These are phyloP conservation scores for Scytalidium lignicola DNA, from an alignment of 2,329 filamentous ascomycete species.

Conservation along the genomic window DNA sequence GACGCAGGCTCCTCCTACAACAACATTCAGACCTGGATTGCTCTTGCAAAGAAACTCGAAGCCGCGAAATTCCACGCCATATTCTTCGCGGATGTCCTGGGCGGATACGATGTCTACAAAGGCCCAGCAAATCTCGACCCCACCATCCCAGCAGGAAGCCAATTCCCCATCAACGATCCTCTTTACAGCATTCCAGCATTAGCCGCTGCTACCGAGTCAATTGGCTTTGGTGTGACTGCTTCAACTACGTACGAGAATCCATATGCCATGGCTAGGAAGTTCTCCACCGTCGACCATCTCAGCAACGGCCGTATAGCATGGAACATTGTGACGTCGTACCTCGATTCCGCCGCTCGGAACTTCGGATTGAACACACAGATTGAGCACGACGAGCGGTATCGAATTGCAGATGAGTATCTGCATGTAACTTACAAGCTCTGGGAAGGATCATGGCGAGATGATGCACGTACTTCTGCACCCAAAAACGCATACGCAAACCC, in stretches of 20 bases:
- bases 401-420: slow-evolving; percentile 58
- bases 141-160: slow-evolving; percentile 56
- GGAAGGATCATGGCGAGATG: slow-evolving; percentile 62
- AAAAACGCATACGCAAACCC: slow-evolving; percentile 56
- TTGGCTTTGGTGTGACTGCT: slow-evolving; percentile 65
- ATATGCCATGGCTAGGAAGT: slow-evolving; percentile 58
- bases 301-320: slow-evolving; percentile 48
- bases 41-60: slow-evolving; percentile 55
- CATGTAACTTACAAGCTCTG: slow-evolving; percentile 61
- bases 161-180: slow-evolving; percentile 69
- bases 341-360: slow-evolving; percentile 62
- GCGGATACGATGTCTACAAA: slow-evolving; percentile 66
- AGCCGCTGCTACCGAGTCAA: slow-evolving; percentile 60
- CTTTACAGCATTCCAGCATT: slow-evolving; percentile 59
- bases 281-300: slow-evolving; percentile 62
- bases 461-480: slow-evolving; percentile 57
- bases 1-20: slow-evolving; percentile 60
- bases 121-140: slow-evolving; percentile 54
- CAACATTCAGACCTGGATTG: slow-evolving; percentile 54
- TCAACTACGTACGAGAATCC: slow-evolving; percentile 66
- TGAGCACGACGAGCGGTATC: slow-evolving; percentile 62
- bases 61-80: slow-evolving; percentile 60
- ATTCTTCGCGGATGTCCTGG: slow-evolving; percentile 63
- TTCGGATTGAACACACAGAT: slow-evolving; percentile 52
- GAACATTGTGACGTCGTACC: slow-evolving; percentile 62